Evolutionary conservation across 2,329 filamentous ascomycete genomes (phyloP), one percentile per base, ranked within the genome.

Genomic region (Sarocladium oryzae): DNA sequence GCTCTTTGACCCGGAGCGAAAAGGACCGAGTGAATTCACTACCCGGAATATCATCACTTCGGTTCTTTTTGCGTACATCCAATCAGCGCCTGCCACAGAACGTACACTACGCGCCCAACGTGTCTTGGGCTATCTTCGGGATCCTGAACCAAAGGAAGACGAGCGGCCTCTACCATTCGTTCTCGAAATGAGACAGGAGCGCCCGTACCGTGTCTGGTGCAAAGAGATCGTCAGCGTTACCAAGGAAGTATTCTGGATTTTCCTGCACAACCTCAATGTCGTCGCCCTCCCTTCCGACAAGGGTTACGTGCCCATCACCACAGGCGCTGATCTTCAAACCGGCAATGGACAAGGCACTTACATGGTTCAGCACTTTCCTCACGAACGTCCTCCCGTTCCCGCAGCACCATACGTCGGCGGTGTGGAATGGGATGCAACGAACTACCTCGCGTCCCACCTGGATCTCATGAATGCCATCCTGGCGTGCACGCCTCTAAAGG

Each of bases 241-340:
- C 37, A 96, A 96, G 67, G 92, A 99, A 66, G 92, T 97, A 24
- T 99, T 99, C 66, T 99, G 92, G 92, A 97, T 97, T 64, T 99
- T 97, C 71, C 77, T 97, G 51, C 92, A 97, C 68, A 88, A 95
- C 59, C 76, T 95, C 53, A 97, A 97, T 61, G 85, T 96, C 41
- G 79, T 97, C 33, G 78, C 89, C 20, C 68, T 88, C 30, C 80
- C 84, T 2, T 61, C 69, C 30, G 71, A 74, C 40, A 68, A 68
- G 58, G 50, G 54, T 23, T 30, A 20, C 37, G 24, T 11, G 5
- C 41, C 49, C 11, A 35, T 49, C 13, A 13, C 30, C 6, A 32
- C 28, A 8, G 28, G 28, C 24, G 33, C 26, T 9, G 26, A n/a
- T 48, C 24, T 23, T 8, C 16, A 9, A 8, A 5, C 43, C 5